Conservation (phyloP, 495 filamentous ascomycete species). For the Xylaria grammica region DNA sequence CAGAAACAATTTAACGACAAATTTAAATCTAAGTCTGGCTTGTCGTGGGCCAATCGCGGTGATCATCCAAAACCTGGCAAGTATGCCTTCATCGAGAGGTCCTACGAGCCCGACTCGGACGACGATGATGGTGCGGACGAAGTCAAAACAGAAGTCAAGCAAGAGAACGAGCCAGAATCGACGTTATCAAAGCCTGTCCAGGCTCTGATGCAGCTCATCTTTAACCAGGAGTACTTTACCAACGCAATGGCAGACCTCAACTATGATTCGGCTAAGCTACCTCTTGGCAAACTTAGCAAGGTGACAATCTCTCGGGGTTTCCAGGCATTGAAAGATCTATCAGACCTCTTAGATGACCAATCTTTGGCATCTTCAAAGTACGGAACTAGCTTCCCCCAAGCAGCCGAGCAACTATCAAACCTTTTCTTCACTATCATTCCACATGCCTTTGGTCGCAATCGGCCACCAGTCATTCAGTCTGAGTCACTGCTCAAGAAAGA, state of each 20-base stretch:
- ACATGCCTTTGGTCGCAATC: slow-evolving; percentile 75
- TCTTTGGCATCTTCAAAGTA: slow-evolving; percentile 55
- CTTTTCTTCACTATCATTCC: slow-evolving; percentile 82
- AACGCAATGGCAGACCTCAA: slow-evolving; percentile 68
- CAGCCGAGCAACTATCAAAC: slow-evolving; percentile 69
- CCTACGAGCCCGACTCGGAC: slow-evolving; percentile 68
- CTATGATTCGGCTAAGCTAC: slow-evolving; percentile 79
- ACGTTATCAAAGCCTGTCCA: slow-evolving; percentile 64
- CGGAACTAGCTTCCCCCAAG: slow-evolving; percentile 36
- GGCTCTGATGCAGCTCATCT: slow-evolving; percentile 77
- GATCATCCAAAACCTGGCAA: slow-evolving; percentile 65
- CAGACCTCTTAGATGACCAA: slow-evolving; percentile 61
- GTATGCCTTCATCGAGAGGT: slow-evolving; percentile 76
- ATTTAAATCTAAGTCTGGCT: slow-evolving; percentile 79
- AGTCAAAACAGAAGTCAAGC: slow-evolving; percentile 27
- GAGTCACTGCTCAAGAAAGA: slow-evolving; percentile 68
- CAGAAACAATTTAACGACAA: slow-evolving; percentile 66
- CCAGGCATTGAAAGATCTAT: slow-evolving; percentile 73
- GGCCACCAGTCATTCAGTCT: slow-evolving; percentile 67
- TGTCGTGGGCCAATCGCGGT: slow-evolving; percentile 67
- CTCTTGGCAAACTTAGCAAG: slow-evolving; percentile 83
- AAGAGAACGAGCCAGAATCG: slow-evolving; percentile 51
- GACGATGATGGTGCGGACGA: slow-evolving; percentile 59
- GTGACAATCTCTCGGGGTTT: slow-evolving; percentile 73
- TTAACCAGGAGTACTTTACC: slow-evolving; percentile 74